Percentiles rank a stretch among this genome's conserved stretches.
These are phyloP conservation scores for Catenaria anguillulae DNA, from an alignment of 371 early-diverging fungal genomes.

Conservation along the genomic window DNA sequence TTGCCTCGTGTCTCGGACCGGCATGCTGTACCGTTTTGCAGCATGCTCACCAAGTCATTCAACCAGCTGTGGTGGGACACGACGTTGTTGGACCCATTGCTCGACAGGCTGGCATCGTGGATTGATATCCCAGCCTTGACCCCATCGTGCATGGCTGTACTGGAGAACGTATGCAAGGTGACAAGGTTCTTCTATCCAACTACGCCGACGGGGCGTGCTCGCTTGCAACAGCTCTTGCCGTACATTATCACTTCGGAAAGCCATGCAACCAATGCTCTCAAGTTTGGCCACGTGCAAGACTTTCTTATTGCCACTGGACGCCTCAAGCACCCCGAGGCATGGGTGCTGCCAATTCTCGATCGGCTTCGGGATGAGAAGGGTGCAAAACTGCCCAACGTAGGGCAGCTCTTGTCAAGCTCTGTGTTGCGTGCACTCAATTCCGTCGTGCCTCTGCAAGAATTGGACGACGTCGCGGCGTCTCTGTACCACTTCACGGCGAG, in stretches of 20 bases:
- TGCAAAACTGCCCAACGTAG: neutral
- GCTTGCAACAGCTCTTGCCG: neutral
- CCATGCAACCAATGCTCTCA: neutral
- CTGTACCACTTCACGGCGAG: neutral
- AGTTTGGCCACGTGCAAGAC: neutral
- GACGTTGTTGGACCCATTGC: neutral
- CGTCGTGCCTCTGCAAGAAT: neutral
- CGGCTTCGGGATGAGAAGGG: neutral
- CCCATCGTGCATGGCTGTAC: neutral
- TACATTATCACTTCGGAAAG: neutral
- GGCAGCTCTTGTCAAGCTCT: neutral
- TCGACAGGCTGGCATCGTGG: neutral
- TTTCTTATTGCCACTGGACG: neutral
- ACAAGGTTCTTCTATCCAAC: neutral
- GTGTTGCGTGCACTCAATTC: neutral
- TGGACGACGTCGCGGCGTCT: neutral
- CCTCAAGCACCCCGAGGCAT: neutral
- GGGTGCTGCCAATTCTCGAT: neutral
- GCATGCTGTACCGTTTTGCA: too few species aligned
- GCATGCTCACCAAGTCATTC: too few species aligned
- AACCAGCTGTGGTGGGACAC: neutral
- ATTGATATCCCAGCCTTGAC: neutral
- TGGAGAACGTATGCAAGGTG: neutral
- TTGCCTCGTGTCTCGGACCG: too few species aligned
- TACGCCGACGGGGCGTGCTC: neutral